A percentile compares a stretch with the other conserved stretches of the same genome.
Conservation (phyloP, 495 filamentous ascomycete species). For the Tuber aestivum region DNA sequence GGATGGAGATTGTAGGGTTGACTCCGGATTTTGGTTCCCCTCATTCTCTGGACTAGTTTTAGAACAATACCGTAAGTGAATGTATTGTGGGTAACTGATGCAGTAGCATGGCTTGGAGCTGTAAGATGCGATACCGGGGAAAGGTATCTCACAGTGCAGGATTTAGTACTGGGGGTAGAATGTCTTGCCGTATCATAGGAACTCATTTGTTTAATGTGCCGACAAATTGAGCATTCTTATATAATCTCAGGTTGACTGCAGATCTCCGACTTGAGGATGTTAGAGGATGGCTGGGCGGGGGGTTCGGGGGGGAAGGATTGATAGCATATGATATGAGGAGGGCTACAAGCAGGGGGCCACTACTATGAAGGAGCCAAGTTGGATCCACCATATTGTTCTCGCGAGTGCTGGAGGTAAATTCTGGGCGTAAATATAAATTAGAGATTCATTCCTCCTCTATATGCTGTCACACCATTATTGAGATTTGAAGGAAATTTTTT, state of each 20-base stretch:
- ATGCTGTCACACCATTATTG: fast-evolving
- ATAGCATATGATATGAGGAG: neutral
- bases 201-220: neutral
- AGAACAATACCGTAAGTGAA: neutral
- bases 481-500: neutral
- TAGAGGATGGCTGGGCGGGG: neutral
- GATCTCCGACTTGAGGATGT: neutral
- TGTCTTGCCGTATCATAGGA: neutral
- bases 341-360: neutral
- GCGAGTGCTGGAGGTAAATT: neutral
- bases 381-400: neutral
- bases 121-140: neutral
- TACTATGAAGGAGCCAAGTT: neutral
- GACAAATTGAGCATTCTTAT: neutral
- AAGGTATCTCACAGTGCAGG: neutral
- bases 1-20: neutral
- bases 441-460: neutral
- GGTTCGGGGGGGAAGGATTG: neutral
- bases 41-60: neutral
- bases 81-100: no score
- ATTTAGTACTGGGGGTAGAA: neutral
- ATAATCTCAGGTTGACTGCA: neutral
- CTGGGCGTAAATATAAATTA: no score
- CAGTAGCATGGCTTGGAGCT: no score
- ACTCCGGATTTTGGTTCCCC: no score